Evolutionary conservation across 441 rosid genomes (phyloP), one percentile per base, ranked within the genome.

Genomic region (Adansonia grandidieri): DNA sequence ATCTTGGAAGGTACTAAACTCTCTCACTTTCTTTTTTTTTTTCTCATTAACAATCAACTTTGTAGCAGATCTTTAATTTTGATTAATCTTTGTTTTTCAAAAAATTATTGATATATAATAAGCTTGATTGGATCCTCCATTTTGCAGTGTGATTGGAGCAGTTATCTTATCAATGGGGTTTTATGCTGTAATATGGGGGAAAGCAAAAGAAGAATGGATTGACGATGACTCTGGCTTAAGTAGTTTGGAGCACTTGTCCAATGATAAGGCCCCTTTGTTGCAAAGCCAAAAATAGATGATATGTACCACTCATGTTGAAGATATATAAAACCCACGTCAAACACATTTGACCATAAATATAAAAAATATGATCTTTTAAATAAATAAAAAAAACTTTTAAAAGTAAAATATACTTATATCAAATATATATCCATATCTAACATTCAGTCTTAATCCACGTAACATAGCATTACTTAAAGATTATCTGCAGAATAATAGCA

Each of bases 1-100:
- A 89, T 78, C 89, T 93, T 28, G 98, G 98, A 83, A 90, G 96
- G 97, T 93, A 82, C 6, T 14, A 17, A 62, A 15, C 22, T 20
- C 32, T 4, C 11, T 13, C 42, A n/a, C 5, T 54, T 32, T 32
- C 8, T 1, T 42, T 0, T 2, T n/a, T 50, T 7, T 10, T 6
- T 56, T 72, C 7, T 54, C 6, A 14, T 15, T 14, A 54, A 15
- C 58, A 6, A 8, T n/a, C 7, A 32, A 37, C 15, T 42, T n/a
- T 66, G 40, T 2, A 65, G 22, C 40, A 37, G 40, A 37, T 37
- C 40, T 37, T 37, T 37, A 37, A 37, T 37, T 37, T 37, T 37
- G 40, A 37, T 37, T 37, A 37, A 37, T 37, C 40, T 37, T 3
- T 11, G 17, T 17, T 56, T 9, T 20, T 8, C 19, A 22, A 3